Conservation (phyloP, 1,284 basidiomycete species). For the Mycena sp. region DNA sequence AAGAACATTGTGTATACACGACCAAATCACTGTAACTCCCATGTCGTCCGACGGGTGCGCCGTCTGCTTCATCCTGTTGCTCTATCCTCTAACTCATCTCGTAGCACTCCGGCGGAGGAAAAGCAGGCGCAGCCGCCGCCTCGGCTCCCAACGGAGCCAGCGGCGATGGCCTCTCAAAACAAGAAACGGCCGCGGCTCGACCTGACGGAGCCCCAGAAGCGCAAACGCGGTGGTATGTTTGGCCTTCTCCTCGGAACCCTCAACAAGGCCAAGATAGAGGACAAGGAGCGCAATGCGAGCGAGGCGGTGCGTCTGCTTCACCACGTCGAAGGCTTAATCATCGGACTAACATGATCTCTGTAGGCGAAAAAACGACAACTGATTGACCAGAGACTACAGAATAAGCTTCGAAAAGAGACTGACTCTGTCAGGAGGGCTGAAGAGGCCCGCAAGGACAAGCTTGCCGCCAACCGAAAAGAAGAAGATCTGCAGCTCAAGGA, state of each 20-base stretch:
- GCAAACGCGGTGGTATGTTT: slow-evolving; percentile 85
- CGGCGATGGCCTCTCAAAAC: slow-evolving; percentile 43
- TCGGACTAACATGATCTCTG: background rate
- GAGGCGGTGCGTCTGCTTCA: slow-evolving; percentile 67
- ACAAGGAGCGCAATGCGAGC: slow-evolving; percentile 79
- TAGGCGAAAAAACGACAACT: slow-evolving; percentile 83
- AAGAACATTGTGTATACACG: background rate
- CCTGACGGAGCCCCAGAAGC: slow-evolving; percentile 62
- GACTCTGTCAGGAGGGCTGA: slow-evolving; percentile 82
- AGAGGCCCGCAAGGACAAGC: slow-evolving; percentile 85
- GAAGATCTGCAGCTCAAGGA: slow-evolving; percentile 82
- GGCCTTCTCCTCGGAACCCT: slow-evolving; percentile 81
- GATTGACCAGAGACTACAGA: slow-evolving; percentile 82
- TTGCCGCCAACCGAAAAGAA: slow-evolving; percentile 75
- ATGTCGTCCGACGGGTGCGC: slow-evolving; percentile 68
- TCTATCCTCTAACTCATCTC: background rate
- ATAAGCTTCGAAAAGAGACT: slow-evolving; percentile 82
- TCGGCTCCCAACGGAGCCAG: slow-evolving; percentile 43
- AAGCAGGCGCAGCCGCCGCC: background rate
- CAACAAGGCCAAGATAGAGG: slow-evolving; percentile 84
- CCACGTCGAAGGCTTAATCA: no score
- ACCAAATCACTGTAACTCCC: background rate
- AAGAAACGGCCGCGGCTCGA: slow-evolving; percentile 78
- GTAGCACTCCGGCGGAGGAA: slow-evolving; percentile 3
- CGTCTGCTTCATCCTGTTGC: background rate